These are phyloP conservation scores for Voacanga thouarsii DNA, from an alignment of 257 asterid species.

Conservation along the genomic window DNA sequence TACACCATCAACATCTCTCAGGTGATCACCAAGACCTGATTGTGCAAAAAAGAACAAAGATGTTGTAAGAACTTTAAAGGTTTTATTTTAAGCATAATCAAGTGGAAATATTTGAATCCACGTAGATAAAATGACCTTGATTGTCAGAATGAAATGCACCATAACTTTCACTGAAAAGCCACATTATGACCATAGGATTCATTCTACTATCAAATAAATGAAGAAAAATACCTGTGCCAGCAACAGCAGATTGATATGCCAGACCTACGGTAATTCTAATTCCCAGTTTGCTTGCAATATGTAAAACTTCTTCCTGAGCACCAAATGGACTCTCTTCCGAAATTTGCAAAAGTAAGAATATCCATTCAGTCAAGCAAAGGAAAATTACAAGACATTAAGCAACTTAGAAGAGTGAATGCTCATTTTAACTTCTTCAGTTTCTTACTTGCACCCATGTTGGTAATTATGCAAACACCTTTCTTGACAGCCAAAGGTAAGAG, in stretches of 20 bases:
- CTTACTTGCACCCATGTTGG: conserved; percentile 99
- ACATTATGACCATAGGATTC: neutral
- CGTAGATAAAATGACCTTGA: neutral
- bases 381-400: neutral
- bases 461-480: conserved; percentile 78
- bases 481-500: conserved; percentile 86
- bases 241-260: conserved; percentile 68
- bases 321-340: conserved; percentile 63
- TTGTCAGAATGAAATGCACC: neutral
- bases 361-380: conserved; percentile 14
- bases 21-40: conserved; percentile 60
- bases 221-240: conserved; percentile 50
- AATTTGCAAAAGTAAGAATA: conserved; percentile 25
- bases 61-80: neutral
- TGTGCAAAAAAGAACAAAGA: conserved; percentile 16
- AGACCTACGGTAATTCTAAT: conserved; percentile 60
- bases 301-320: conserved; percentile 79
- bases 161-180: neutral
- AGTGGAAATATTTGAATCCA: neutral
- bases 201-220: conserved; percentile 1
- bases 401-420: neutral
- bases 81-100: conserved; percentile 17
- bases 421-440: neutral
- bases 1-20: conserved; percentile 61
- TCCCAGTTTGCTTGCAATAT: conserved; percentile 61